Percentiles rank a stretch among this genome's conserved stretches.
Conservation (phyloP, 2,329 filamentous ascomycete genomes). For the Aureobasidium zeae region DNA sequence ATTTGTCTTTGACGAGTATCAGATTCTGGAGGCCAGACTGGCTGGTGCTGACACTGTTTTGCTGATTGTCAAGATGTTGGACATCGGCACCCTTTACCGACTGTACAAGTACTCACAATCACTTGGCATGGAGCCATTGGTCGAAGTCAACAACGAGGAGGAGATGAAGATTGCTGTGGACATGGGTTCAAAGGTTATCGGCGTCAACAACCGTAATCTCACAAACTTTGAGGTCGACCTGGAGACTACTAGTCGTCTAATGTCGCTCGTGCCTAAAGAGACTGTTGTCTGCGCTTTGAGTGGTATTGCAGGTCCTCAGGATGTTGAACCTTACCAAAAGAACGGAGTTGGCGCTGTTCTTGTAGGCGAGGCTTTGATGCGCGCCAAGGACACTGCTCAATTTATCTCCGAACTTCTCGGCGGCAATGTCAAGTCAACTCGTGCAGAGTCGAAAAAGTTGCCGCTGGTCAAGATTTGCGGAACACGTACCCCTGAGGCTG, state of each 20-base stretch:
- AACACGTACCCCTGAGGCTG: constrained; percentile 72
- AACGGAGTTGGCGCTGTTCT: constrained; percentile 89
- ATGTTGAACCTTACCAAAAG: constrained; percentile 77
- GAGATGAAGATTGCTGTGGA: constrained; percentile 86
- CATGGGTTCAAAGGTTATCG: constrained; percentile 82
- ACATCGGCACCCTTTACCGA: constrained; percentile 59
- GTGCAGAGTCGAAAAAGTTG: constrained; percentile 26
- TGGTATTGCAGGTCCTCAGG: constrained; percentile 80
- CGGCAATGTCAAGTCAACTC: constrained; percentile 29
- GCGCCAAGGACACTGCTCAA: constrained; percentile 66
- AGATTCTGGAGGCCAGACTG: constrained; percentile 87
- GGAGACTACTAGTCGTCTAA: constrained; percentile 77
- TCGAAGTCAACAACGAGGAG: constrained; percentile 89
- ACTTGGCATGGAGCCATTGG: constrained; percentile 92
- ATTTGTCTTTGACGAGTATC: constrained; percentile 96
- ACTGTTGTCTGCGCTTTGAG: constrained; percentile 90
- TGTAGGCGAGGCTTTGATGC: constrained; percentile 93
- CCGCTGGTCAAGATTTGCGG: constrained; percentile 92
- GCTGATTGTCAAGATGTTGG: constrained; percentile 97
- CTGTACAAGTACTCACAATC: constrained; percentile 84
- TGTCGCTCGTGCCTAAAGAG: constrained; percentile 73
- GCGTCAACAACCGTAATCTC: constrained; percentile 94
- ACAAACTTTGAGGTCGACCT: constrained; percentile 96
- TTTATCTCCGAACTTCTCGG: constrained; percentile 83
- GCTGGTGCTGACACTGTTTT: constrained; percentile 91